Evolutionary conservation across 345 rosid species (phyloP).

Genomic region (Ceriops tagal): DNA sequence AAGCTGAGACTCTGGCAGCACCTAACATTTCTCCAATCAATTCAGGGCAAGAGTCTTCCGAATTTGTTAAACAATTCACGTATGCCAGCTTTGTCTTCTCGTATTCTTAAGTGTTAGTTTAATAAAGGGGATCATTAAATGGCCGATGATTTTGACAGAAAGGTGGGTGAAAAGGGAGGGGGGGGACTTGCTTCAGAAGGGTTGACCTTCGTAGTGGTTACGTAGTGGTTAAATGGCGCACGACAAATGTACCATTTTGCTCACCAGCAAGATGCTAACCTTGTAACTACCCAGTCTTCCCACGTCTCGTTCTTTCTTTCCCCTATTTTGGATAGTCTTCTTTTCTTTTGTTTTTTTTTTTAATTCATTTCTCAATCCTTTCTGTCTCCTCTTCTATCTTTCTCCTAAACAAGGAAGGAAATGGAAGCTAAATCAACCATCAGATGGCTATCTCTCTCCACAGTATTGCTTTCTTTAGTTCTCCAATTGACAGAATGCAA

Average conservation of each 20-base stretch:
- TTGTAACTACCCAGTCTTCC: not conserved
- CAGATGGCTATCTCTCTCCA: constrained; percentile 26
- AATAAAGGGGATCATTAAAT: too few species aligned
- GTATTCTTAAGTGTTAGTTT: too few species aligned
- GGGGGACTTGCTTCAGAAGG: too few species aligned
- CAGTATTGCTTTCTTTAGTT: constrained; percentile 19
- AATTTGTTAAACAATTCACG: too few species aligned
- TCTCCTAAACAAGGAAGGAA: not conserved
- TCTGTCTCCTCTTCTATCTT: constrained; percentile 12
- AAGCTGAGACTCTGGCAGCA: too few species aligned
- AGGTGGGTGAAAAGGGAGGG: too few species aligned
- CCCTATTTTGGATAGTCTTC: constrained; percentile 10
- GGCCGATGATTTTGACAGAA: not conserved
- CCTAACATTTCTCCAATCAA: too few species aligned
- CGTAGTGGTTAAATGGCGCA: not conserved
- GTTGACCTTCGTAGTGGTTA: too few species aligned
- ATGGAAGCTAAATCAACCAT: constrained; percentile 38
- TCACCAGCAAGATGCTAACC: constrained; percentile 4
- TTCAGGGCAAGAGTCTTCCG: too few species aligned
- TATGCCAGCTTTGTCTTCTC: too few species aligned
- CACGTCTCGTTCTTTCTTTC: constrained; percentile 14
- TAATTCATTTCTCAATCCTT: not conserved
- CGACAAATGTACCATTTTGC: not conserved
- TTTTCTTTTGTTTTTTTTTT: constrained; percentile 1
- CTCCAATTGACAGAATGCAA: constrained; percentile 25